Evolutionary conservation across 257 asterid species (phyloP), one percentile per base, ranked within the genome.

Genomic region (Nicotiana noctiflora): DNA sequence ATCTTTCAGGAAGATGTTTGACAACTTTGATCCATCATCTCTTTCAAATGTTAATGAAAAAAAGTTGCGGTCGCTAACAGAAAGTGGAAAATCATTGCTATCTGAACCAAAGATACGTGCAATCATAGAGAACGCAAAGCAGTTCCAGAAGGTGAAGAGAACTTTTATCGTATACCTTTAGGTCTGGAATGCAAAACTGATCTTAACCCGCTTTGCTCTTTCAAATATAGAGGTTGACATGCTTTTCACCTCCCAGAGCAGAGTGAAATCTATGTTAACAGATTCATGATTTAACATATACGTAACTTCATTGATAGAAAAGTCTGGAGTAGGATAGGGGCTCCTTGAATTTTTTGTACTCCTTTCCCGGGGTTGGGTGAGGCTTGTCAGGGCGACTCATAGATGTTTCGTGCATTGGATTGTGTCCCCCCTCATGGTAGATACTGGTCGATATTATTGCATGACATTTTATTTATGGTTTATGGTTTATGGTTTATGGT

Each of bases 31-130:
- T 80, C 92, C 97, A 46, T 84, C 87, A 15, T 88, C 90, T 18
- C 88, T 90, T 53, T 94, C 97, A 75, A 89, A 87, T 40, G 77
- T 88, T 46, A 89, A 88, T 70, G 94, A 83, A 82, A 90, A 90
- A 76, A 88, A 84, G 79, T 59, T 92, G 84, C 81, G 86, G 53
- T 83, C 89, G 4, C 27, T 82, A 81, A 82, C 86, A 85, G 74
- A 82, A 78, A 90, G 85, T 7, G 90, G 92, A 21, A 86, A 83
- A 80, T 76, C 85, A 29, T 85, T 91, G 92, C 89, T 93, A 21
- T 91, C 97, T 12, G 97, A 93, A 83, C 93, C 86, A 51, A 94
- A 93, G 86, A 87, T 94, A 29, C 96, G 92, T 61, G 93, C 97
- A 61, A 82, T 94, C 18, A 77, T 94, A 49, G 92, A 89, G 76